Conservation (phyloP, 345 rosid genomes). For the Camelina sativa region DNA sequence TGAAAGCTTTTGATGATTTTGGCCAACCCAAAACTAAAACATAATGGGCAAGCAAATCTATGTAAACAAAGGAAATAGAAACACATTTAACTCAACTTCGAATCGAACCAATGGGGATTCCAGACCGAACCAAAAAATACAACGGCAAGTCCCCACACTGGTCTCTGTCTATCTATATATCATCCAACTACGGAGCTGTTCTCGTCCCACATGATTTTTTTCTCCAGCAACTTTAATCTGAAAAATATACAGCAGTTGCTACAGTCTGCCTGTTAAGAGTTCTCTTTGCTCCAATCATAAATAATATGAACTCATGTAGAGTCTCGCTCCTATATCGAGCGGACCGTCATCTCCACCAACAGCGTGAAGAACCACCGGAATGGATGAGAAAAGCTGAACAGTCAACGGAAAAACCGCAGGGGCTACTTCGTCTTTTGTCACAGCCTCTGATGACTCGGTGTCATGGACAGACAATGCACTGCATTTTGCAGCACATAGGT, state of each 20-base stretch:
- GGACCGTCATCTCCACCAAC: constrained; percentile 86
- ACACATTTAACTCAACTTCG: constrained; percentile 33
- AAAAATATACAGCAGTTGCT: constrained; percentile 37
- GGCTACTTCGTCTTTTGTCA: constrained; percentile 37
- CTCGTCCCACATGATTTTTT: constrained; percentile 10
- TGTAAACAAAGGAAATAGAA: constrained; percentile 8
- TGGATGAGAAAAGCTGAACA: constrained; percentile 64
- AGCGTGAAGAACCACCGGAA: constrained; percentile 81
- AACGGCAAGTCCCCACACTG: constrained; percentile 29
- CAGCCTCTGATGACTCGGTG: constrained; percentile 12
- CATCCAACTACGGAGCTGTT: constrained; percentile 20
- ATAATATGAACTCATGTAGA: constrained; percentile 76
- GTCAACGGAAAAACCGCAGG: constrained; percentile 80
- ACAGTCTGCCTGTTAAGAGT: constrained; percentile 27
- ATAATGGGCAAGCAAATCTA: constrained; percentile 36
- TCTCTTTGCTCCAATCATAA: constrained; percentile 44
- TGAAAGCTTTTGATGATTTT: background rate
- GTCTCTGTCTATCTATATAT: constrained; percentile 32
- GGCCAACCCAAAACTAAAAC: constrained; percentile 41
- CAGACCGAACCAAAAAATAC: constrained; percentile 42
- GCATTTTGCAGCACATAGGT: constrained; percentile 45
- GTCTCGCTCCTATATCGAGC: constrained; percentile 69
- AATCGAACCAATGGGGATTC: constrained; percentile 25
- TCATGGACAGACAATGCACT: constrained; percentile 36
- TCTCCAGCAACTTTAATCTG: constrained; percentile 28